These are phyloP conservation scores for Botrytis paeoniae DNA, from an alignment of 2,329 filamentous ascomycete genomes.

Conservation along the genomic window DNA sequence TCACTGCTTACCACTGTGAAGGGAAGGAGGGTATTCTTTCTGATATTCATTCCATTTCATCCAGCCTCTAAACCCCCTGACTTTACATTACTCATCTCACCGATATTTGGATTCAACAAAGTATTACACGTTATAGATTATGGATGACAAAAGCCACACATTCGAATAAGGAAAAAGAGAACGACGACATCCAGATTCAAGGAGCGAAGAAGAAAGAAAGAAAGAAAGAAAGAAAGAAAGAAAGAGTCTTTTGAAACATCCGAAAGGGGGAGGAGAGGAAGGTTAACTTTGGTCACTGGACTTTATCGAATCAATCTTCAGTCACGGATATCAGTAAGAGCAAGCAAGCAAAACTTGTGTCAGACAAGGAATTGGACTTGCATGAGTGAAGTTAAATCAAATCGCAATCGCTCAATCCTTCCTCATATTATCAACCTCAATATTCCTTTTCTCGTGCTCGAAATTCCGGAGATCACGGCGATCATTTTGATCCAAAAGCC, in stretches of 20 bases:
- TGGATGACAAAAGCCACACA: background rate
- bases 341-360: background rate
- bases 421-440: constrained; percentile 3
- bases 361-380: constrained; percentile 8
- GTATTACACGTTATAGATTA: background rate
- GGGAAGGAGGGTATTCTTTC: background rate
- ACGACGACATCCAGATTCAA: background rate
- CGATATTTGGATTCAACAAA: background rate
- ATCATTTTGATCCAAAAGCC: constrained; percentile 8
- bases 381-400: background rate
- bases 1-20: background rate
- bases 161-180: constrained; percentile 1
- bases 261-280: background rate
- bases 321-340: background rate
- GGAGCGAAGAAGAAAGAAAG: background rate
- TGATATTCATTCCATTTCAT: background rate
- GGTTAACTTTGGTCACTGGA: background rate
- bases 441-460: constrained; percentile 6
- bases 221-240: background rate
- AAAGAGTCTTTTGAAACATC: background rate
- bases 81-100: background rate
- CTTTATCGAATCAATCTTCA: constrained; percentile 6
- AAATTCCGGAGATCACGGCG: constrained; percentile 10
- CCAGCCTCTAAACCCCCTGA: background rate
- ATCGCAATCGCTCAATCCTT: constrained; percentile 17